Evolutionary conservation across 2,329 filamentous ascomycete species (phyloP), one percentile per base, ranked within the genome.

Genomic region (Colletotrichum godetiae): DNA sequence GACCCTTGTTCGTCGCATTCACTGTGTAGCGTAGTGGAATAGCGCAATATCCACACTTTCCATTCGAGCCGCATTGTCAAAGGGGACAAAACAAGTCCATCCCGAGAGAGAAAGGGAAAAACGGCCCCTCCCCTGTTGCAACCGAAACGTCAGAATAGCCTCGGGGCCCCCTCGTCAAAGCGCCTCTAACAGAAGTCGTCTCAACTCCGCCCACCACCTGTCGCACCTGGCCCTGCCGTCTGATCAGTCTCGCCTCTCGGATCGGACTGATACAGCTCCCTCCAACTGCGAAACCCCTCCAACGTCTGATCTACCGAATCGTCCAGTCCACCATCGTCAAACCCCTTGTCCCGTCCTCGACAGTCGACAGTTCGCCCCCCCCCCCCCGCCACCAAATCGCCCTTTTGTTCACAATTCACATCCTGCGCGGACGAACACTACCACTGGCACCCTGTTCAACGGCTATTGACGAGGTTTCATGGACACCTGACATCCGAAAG

Each of bases 101-200:
- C 13, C 5, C 27, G 15, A 49, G 42, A 33, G 59, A 29, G 27
- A 29, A 33, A n/a, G 29, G 15, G 15, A 33, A 53, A 61, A 66
- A 70, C 35, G n/a, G 33, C 19, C 60, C 58, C 19, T 71, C 80
- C 81, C 81, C 79, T 83, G 81, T 79, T 78, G 37, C 73, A 77
- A 76, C 74, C 81, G 82, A 84, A 84, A 84, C 82, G 78, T 75
- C 80, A 80, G 74, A 76, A 78, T 78, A 78, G 78, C 78, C 77
- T 78, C 76, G 76, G 76, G 71, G 67, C 77, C 80, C 75, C 82
- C 80, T 79, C 78, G 80, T 81, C 83, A 81, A 84, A 82, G 82
- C 83, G 79, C 80, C 83, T 85, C 83, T 84, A 82, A 86, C 85
- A 82, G 69, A 72, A 71, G 77, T 79, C 82, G 85, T 86, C 84